Percentiles rank a stretch among this genome's conserved stretches.
These are phyloP conservation scores for Aspergillus sp. DNA, from an alignment of 2,329 filamentous ascomycete species.

Conservation along the genomic window DNA sequence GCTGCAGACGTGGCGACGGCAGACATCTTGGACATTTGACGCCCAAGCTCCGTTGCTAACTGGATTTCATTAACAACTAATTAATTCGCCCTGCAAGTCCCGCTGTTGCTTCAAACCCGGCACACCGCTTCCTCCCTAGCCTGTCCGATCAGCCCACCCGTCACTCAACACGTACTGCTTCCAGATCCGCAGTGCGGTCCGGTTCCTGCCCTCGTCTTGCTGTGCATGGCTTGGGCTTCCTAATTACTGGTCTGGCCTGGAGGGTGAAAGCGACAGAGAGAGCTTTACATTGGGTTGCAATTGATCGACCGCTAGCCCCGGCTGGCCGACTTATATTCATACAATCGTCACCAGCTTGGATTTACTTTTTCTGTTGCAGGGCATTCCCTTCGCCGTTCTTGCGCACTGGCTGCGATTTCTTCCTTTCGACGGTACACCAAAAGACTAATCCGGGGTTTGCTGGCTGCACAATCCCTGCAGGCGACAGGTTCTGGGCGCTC, in stretches of 20 bases:
- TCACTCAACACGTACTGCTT: constrained; percentile 15
- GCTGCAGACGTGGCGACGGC: constrained; percentile 6
- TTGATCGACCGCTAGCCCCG: constrained; percentile 5
- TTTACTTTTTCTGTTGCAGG: not conserved
- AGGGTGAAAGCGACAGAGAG: constrained; percentile 8
- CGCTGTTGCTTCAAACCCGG: constrained; percentile 2
- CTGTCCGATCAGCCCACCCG: constrained; percentile 20
- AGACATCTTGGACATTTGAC: constrained; percentile 6
- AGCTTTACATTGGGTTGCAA: constrained; percentile 14
- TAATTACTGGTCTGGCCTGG: constrained; percentile 13
- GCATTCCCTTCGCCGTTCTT: constrained; percentile 2
- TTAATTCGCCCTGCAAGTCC: constrained; percentile 4
- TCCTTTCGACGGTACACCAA: not conserved
- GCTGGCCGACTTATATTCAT: not conserved
- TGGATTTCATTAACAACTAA: constrained; percentile 1
- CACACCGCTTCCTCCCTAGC: constrained; percentile 21
- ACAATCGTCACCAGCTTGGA: not conserved
- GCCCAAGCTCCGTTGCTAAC: constrained; percentile 8
- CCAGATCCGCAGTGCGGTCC: constrained; percentile 8
- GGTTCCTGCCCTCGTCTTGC: constrained; percentile 12
- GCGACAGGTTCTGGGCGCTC: not conserved
- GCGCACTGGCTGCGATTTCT: constrained; percentile 12
- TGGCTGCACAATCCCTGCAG: not conserved
- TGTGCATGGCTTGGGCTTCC: constrained; percentile 18
- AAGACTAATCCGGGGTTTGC: not conserved